Conservation (phyloP, 2,329 filamentous ascomycete genomes). For the Trichoderma guizhouense region DNA sequence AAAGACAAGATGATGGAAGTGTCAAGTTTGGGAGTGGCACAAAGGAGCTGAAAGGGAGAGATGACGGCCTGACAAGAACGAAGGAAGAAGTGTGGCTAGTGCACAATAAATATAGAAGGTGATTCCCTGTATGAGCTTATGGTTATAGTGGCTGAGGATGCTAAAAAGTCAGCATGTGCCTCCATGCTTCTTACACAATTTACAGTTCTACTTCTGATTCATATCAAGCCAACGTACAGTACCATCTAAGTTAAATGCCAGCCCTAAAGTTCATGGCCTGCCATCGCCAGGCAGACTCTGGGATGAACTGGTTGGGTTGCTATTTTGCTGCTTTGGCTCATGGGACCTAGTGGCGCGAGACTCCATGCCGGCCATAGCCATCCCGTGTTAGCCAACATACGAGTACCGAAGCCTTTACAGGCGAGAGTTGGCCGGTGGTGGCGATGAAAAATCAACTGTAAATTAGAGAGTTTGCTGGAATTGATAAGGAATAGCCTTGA, state of each 20-base stretch:
- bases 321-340: not conserved
- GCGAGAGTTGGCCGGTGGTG: not conserved
- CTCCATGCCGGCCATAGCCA: not conserved
- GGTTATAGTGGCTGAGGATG: not conserved
- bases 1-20: not conserved
- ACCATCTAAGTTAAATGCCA: not conserved
- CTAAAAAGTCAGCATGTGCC: not conserved
- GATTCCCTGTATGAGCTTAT: not conserved
- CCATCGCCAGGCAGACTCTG: not conserved
- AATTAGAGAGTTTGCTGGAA: not conserved
- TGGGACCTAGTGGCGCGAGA: not conserved
- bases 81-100: constrained; percentile 15
- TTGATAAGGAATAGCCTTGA: not conserved
- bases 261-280: not conserved
- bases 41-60: not conserved
- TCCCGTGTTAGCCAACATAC: not conserved
- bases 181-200: not conserved
- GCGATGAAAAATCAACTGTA: not conserved
- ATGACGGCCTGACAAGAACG: not conserved
- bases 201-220: not conserved
- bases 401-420: not conserved
- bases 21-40: not conserved
- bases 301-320: not conserved
- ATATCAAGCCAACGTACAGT: not conserved
- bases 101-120: not conserved